These are phyloP conservation scores for Phytophthora quininea DNA, from an alignment of 352 stramenopile genomes.

Conservation along the genomic window DNA sequence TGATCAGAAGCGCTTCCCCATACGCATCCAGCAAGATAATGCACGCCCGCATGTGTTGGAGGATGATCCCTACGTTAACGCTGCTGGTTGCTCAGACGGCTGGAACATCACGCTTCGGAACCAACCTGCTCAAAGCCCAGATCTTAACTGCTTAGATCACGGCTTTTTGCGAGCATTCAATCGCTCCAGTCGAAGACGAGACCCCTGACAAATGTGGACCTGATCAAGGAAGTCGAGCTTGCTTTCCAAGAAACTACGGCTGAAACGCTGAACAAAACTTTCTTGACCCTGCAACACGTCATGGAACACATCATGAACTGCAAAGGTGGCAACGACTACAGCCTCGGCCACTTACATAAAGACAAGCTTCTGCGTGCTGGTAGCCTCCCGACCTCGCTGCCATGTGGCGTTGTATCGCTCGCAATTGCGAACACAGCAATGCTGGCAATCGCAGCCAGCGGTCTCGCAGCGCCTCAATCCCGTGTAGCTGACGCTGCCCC, in stretches of 20 bases:
- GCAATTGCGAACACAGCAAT: no score
- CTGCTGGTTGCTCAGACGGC: conserved; percentile 3
- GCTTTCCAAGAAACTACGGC: conserved; percentile 2
- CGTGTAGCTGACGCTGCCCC: no score
- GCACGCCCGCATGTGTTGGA: conserved; percentile 2
- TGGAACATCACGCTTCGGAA: conserved; percentile 5
- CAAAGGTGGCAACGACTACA: neutral
- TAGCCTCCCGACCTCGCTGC: neutral
- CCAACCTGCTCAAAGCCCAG: conserved; percentile 8
- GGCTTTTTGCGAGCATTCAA: conserved; percentile 14
- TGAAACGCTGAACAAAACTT: conserved; percentile 9
- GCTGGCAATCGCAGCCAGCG: no score
- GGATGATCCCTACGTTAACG: neutral
- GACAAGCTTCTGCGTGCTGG: neutral
- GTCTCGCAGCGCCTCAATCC: no score
- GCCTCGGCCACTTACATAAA: neutral
- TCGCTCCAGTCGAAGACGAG: conserved; percentile 1
- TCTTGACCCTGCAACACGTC: conserved; percentile 3
- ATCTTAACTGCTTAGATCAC: conserved; percentile 11
- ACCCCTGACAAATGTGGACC: neutral
- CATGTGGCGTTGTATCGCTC: no score
- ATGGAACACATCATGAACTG: conserved; percentile 5
- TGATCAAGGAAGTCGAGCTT: conserved; percentile 1
- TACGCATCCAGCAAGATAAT: conserved; percentile 13
- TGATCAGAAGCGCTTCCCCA: conserved; percentile 1